Conservation (phyloP, 2,329 filamentous ascomycete species). For the Celoporthe dispersa region DNA sequence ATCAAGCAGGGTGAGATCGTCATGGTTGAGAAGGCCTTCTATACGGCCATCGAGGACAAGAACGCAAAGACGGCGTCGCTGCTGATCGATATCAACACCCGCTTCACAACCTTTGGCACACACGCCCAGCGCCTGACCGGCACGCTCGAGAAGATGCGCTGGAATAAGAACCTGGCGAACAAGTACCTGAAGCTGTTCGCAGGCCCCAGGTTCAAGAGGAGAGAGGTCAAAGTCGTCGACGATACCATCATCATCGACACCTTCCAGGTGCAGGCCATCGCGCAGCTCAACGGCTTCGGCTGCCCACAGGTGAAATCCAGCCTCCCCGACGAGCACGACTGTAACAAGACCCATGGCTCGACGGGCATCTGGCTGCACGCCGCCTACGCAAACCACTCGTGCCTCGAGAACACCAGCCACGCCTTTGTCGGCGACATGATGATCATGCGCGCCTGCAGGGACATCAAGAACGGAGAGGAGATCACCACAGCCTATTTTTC, state of each 20-base stretch:
- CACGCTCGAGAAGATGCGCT: slow-evolving; percentile 29
- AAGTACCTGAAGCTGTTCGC: slow-evolving; percentile 29
- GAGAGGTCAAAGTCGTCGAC: slow-evolving; percentile 24
- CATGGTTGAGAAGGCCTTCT: slow-evolving; percentile 46
- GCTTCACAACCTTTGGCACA: neutral
- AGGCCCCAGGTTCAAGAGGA: slow-evolving; percentile 24
- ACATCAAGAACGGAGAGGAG: slow-evolving; percentile 44
- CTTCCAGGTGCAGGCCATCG: slow-evolving; percentile 30
- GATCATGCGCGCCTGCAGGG: slow-evolving; percentile 41
- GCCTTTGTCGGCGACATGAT: slow-evolving; percentile 40
- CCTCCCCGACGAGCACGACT: neutral
- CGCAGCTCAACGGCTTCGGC: slow-evolving; percentile 29
- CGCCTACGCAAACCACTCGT: slow-evolving; percentile 38
- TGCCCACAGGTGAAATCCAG: slow-evolving; percentile 18
- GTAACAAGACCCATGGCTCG: neutral
- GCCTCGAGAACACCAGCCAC: slow-evolving; percentile 39
- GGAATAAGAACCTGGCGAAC: slow-evolving; percentile 29
- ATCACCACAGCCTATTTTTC: slow-evolving; percentile 34
- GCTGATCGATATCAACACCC: slow-evolving; percentile 2
- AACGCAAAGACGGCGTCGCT: neutral
- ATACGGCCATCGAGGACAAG: neutral
- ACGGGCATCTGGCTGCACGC: slow-evolving; percentile 38
- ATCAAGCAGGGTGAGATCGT: slow-evolving; percentile 46
- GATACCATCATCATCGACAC: slow-evolving; percentile 29
- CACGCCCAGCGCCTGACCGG: slow-evolving; percentile 11